A percentile compares a stretch with the other conserved stretches of the same genome.
phyloP scores from a whole-genome alignment of 2,329 filamentous ascomycete species.

The Phyllachora maydis region DNA sequence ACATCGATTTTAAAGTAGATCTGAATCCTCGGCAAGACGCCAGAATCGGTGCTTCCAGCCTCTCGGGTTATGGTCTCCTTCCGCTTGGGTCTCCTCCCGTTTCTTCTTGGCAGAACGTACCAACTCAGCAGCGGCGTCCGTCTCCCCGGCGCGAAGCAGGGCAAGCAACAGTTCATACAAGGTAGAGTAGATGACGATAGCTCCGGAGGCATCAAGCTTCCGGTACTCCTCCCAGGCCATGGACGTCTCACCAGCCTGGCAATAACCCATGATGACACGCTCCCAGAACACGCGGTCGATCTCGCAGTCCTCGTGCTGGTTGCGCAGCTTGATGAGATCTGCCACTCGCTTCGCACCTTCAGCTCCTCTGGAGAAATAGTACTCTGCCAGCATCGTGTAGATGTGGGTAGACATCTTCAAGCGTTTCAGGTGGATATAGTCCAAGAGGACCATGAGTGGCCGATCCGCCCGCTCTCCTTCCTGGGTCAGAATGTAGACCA shows the following conservation, averaged over 20 bases:
- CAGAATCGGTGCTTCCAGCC: conserved; percentile 29
- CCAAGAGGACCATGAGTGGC: conserved; percentile 38
- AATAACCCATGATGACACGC: conserved; percentile 47
- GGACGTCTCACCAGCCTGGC: conserved; percentile 24
- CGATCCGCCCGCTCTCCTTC: conserved; percentile 16
- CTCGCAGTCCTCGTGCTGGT: conserved; percentile 14
- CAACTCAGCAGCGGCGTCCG: conserved; percentile 7
- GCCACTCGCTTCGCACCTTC: conserved; percentile 40
- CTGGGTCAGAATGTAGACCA: conserved; percentile 43
- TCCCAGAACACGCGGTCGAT: conserved; percentile 49
- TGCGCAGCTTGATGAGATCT: conserved; percentile 33
- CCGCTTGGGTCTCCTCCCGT: conserved; percentile 5
- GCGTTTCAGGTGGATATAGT: conserved; percentile 34
- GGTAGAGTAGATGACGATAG: conserved; percentile 19
- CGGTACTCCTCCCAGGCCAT: conserved; percentile 27
- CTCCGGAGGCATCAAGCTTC: conserved; percentile 17
- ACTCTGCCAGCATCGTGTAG: conserved; percentile 52
- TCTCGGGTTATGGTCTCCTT: conserved; percentile 7
- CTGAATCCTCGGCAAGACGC: conserved; percentile 19
- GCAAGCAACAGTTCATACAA: conserved; percentile 19
- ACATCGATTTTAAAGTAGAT: too few relatives aligned
- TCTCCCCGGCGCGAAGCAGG: conserved; percentile 6
- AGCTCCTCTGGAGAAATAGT: conserved; percentile 38
- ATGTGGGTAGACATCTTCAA: conserved; percentile 40
- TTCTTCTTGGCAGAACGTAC: conserved; percentile 9